phyloP scores from a whole-genome alignment of 2,329 filamentous ascomycete genomes.

The Cladosporium colombiae region DNA sequence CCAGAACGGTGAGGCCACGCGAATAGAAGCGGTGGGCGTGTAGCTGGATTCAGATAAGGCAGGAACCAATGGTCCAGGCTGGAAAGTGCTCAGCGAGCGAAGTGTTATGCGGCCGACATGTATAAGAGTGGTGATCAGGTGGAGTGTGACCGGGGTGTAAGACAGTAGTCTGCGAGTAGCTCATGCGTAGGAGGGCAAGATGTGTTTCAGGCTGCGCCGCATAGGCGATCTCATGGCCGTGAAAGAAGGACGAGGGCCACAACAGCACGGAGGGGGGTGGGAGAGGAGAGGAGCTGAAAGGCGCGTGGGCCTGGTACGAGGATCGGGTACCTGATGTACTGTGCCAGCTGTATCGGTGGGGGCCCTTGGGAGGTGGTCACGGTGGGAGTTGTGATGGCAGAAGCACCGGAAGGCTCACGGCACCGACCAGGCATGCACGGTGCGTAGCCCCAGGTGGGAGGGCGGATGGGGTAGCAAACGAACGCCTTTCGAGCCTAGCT shows the following conservation, averaged over 20 bases:
- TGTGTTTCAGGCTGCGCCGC: constrained; percentile 17
- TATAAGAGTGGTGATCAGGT: constrained; percentile 16
- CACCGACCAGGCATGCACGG: constrained; percentile 12
- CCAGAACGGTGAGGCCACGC: constrained; percentile 7
- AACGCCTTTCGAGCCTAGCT: constrained; percentile 13
- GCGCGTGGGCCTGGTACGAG: constrained; percentile 7
- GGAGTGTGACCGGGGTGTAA: constrained; percentile 6
- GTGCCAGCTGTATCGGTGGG: constrained; percentile 13
- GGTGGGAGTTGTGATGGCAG: constrained; percentile 10
- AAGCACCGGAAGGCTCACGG: neutral
- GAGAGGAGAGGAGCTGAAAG: constrained; percentile 6
- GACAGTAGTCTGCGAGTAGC: constrained; percentile 4
- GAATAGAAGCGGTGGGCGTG: constrained; percentile 2
- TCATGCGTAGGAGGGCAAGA: constrained; percentile 13
- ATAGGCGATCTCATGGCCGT: constrained; percentile 14
- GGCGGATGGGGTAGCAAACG: constrained; percentile 14
- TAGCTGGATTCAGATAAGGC: constrained; percentile 3
- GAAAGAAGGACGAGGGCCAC: constrained; percentile 8
- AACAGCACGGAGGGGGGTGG: constrained; percentile 3
- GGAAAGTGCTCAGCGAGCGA: constrained; percentile 8
- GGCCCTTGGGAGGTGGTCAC: neutral
- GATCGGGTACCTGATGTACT: constrained; percentile 16
- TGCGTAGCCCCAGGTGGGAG: constrained; percentile 13
- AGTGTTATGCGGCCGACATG: constrained; percentile 18
- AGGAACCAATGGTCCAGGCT: constrained; percentile 15